Evolutionary conservation across 805 yeast genomes (phyloP).

Genomic region (Cyberlindnera xylosilytica): DNA sequence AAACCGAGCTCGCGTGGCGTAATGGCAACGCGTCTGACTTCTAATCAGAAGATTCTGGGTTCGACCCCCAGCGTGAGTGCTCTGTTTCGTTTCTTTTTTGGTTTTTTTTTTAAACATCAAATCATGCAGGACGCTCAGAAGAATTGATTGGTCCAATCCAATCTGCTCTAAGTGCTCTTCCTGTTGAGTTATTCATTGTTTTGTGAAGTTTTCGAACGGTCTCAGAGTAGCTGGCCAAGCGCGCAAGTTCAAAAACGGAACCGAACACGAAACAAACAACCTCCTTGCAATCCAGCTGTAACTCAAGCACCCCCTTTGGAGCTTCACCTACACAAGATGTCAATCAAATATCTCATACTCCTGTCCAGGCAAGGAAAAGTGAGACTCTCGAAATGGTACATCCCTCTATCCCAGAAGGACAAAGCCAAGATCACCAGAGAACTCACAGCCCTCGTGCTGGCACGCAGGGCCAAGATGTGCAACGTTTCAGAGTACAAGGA

Average conservation of each 20-base stretch:
- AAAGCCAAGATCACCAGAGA: conserved; percentile 82
- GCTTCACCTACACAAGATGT: too few species aligned
- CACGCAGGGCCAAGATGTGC: conserved; percentile 92
- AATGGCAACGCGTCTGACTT: conserved; percentile 56
- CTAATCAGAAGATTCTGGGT: conserved; percentile 53
- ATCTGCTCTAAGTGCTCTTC: too few species aligned
- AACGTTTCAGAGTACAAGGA: conserved; percentile 36
- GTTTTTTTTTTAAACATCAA: neutral
- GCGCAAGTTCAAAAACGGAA: too few species aligned
- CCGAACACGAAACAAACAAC: neutral
- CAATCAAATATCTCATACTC: conserved; percentile 69
- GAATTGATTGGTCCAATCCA: too few species aligned
- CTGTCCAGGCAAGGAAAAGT: conserved; percentile 95
- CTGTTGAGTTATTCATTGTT: too few species aligned
- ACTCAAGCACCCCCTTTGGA: too few species aligned
- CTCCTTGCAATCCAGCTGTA: too few species aligned
- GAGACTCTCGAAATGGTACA: conserved; percentile 91
- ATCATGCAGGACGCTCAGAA: too few species aligned
- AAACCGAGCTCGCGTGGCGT: conserved; percentile 46
- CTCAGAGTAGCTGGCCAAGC: neutral
- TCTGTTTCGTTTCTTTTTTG: conserved; percentile 18
- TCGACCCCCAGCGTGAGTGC: conserved; percentile 55
- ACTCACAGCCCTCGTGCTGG: conserved; percentile 77
- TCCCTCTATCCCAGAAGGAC: conserved; percentile 77
- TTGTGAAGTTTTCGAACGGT: too few species aligned